phyloP scores from a whole-genome alignment of 1,284 basidiomycete species.

The Taiwanofungus camphoratus region DNA sequence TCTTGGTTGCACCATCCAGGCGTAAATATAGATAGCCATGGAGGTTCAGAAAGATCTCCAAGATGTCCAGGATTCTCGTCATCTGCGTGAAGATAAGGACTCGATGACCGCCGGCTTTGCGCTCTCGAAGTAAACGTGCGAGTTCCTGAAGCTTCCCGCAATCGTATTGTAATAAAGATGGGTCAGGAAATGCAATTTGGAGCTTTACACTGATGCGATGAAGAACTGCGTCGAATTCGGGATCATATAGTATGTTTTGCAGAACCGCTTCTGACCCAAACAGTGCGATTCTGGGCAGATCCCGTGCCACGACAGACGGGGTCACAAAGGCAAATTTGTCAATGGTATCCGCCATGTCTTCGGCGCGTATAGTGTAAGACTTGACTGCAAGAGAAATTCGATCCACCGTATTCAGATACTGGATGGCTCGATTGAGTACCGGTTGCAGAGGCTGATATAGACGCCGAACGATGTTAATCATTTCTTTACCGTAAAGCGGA shows the following conservation, averaged over 20 bases:
- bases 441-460: constrained; percentile 54
- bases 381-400: constrained; percentile 48
- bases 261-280: constrained; percentile 34
- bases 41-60: constrained; percentile 90
- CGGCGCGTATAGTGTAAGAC: constrained; percentile 59
- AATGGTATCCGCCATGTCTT: constrained; percentile 50
- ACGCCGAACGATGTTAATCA: constrained; percentile 40
- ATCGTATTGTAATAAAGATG: constrained; percentile 89
- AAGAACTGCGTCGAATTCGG: constrained; percentile 60
- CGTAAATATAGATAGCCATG: constrained; percentile 93
- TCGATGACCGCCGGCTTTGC: constrained; percentile 84
- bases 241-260: constrained; percentile 26
- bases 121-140: constrained; percentile 72
- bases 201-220: constrained; percentile 78
- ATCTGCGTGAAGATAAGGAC: constrained; percentile 97
- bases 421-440: constrained; percentile 31
- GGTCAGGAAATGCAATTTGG: constrained; percentile 92
- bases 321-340: constrained; percentile 84
- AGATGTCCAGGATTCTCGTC: constrained; percentile 91
- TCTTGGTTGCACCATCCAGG: constrained; percentile 91
- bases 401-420: constrained; percentile 39
- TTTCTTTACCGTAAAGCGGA: constrained; percentile 66
- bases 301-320: constrained; percentile 73
- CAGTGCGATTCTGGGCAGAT: constrained; percentile 63
- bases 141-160: constrained; percentile 94